phyloP scores from a whole-genome alignment of 2,329 filamentous ascomycete species.

The Penicillium paneum region DNA sequence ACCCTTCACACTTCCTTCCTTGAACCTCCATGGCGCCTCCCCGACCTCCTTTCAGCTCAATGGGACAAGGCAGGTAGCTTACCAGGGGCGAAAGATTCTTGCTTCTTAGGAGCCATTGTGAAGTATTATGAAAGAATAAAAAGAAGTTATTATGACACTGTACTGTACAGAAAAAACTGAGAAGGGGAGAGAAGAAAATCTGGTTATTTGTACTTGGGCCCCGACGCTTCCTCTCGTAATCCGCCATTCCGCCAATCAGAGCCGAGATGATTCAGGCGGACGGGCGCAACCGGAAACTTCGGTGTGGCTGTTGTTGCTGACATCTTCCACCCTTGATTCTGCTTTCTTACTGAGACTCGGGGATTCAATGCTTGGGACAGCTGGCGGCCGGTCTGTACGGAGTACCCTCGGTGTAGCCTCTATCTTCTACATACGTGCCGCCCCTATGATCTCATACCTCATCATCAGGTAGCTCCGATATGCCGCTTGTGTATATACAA shows the following conservation, averaged over 20 bases:
- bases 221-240: slow-evolving; percentile 38
- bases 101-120: slow-evolving; percentile 25
- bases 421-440: background rate
- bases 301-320: slow-evolving; percentile 10
- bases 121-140: slow-evolving; percentile 14
- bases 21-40: background rate
- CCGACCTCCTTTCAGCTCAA: background rate
- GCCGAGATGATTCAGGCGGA: slow-evolving; percentile 32
- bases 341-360: background rate
- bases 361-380: background rate
- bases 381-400: no score
- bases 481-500: background rate
- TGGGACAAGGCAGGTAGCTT: slow-evolving; percentile 9
- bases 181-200: slow-evolving; percentile 30
- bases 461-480: slow-evolving; percentile 11
- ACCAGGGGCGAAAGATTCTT: slow-evolving; percentile 27
- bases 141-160: slow-evolving; percentile 16
- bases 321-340: background rate
- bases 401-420: no score
- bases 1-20: background rate
- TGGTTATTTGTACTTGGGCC: slow-evolving; percentile 38
- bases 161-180: slow-evolving; percentile 21
- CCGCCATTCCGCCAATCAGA: slow-evolving; percentile 33
- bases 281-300: slow-evolving; percentile 37
- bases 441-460: slow-evolving; percentile 20